Evolutionary conservation across 208 protist species (phyloP).

Genomic region (Borovskyia barvae): DNA sequence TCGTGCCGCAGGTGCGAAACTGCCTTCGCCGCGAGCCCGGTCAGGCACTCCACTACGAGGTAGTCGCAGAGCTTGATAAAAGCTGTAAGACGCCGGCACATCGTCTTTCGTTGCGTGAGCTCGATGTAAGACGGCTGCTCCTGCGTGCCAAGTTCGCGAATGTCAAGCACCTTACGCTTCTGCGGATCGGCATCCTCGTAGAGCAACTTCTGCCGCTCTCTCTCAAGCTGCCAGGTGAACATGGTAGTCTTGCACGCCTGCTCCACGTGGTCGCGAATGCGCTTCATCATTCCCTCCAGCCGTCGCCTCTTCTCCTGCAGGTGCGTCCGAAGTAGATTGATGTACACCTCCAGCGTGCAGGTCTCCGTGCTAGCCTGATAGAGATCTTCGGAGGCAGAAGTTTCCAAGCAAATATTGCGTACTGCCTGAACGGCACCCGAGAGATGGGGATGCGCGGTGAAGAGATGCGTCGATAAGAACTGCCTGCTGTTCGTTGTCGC

Average conservation of each 20-base stretch:
- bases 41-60: slow-evolving; percentile 91
- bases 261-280: slow-evolving; percentile 84
- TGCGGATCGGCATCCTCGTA: slow-evolving; percentile 71
- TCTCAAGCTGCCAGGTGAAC: slow-evolving; percentile 79
- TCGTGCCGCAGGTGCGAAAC: slow-evolving; percentile 70
- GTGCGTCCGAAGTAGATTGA: slow-evolving; percentile 40
- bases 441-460: slow-evolving; percentile 87
- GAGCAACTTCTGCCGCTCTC: slow-evolving; percentile 66
- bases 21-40: slow-evolving; percentile 77
- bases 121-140: slow-evolving; percentile 93
- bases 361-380: slow-evolving; percentile 76
- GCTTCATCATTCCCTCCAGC: slow-evolving; percentile 85
- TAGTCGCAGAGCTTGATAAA: slow-evolving; percentile 96
- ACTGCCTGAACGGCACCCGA: slow-evolving; percentile 78
- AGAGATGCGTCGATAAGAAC: slow-evolving; percentile 85
- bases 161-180: slow-evolving; percentile 82
- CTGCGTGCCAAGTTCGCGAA: slow-evolving; percentile 76
- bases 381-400: slow-evolving; percentile 53
- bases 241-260: slow-evolving; percentile 91
- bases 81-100: slow-evolving; percentile 88
- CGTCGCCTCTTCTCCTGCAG: slow-evolving; percentile 54
- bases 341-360: slow-evolving; percentile 73
- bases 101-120: slow-evolving; percentile 88
- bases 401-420: slow-evolving; percentile 80
- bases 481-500: slow-evolving; percentile 73